Evolutionary conservation across 2,329 filamentous ascomycete species (phyloP), one percentile per base, ranked within the genome.

Genomic region (Aspergillus hortae): DNA sequence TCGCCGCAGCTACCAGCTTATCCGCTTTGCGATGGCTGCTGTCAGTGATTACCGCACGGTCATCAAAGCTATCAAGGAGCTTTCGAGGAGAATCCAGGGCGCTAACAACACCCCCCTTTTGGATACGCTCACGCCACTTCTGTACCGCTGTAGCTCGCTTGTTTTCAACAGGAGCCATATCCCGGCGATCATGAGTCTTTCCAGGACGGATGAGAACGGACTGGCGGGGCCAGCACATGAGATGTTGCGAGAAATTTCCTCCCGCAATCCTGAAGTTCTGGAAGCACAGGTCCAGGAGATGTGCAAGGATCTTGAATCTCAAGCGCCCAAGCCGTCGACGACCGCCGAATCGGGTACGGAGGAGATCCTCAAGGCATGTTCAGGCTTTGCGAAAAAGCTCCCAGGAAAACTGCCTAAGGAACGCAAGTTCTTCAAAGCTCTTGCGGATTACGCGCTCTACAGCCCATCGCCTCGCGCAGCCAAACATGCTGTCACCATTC

Each of bases 151-250:
- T 49, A 88, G 90, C 32, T 86, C 90, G 52, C 80, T 99, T 57
- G 82, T 96, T 59, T 96, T 95, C 75, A 99, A 96, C 74, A 86
- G 89, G 65, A 97, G 92, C 67, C 92, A 99, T 67, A 85, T 99
- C 15, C 85, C 92, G 3, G 86, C 90, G 0, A 92, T 97, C 56
- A 89, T 97, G 77, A 87, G 91, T 52, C 89, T 87, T 63, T 91
- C 92, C 10, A 87, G 90, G 63, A 92, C 85, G 9, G 88, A 96
- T 65, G 87, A 92, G 64, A 84, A 88, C 45, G 87, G 86, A 0
- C 78, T 96, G 45, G 89, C 88, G 5, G 77, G 82, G 17, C 85
- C 89, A 12, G 92, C 94, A 1, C 91, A 96, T 64, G 89, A 95
- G 65, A 81, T 97, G 48, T 80, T 97, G 44, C 92, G 90, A 63